phyloP scores from a whole-genome alignment of 495 filamentous ascomycete genomes.

The Hypoxylon intermedium region DNA sequence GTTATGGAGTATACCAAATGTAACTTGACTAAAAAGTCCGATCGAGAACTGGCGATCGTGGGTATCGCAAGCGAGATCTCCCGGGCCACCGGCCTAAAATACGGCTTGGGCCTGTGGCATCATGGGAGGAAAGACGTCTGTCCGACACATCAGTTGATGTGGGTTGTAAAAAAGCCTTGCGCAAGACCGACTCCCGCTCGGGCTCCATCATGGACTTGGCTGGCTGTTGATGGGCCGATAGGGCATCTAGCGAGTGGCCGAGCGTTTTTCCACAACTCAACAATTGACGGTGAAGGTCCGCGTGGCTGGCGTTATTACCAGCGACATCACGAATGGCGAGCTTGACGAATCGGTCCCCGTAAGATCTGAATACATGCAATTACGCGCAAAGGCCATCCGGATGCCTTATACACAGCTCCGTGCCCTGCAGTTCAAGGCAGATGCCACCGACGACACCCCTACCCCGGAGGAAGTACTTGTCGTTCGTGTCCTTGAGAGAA shows the following conservation, averaged over 20 bases:
- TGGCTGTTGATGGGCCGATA: not conserved
- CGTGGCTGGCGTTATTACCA: not conserved
- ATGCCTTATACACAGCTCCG: not conserved
- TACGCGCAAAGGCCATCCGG: not conserved
- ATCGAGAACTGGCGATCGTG: not conserved
- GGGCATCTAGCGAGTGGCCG: not conserved
- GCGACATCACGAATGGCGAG: not conserved
- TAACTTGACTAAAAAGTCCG: not conserved
- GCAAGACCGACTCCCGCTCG: not conserved
- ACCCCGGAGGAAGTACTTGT: not conserved
- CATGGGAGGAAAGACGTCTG: not conserved
- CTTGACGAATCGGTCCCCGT: not conserved
- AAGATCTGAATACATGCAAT: not conserved
- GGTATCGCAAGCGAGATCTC: not conserved
- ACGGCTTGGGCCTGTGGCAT: not conserved
- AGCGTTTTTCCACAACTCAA: not conserved
- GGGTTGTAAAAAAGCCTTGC: not conserved
- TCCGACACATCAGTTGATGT: not conserved
- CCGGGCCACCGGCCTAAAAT: not conserved
- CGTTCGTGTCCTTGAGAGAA: not conserved
- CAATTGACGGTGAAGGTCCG: not conserved
- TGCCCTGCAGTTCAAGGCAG: not conserved
- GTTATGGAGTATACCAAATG: not conserved
- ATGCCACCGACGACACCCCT: not conserved
- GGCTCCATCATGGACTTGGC: not conserved